Evolutionary conservation across 148 eudicot genomes (phyloP), one percentile per base, ranked within the genome.

Genomic region (Limonium bicolor): DNA sequence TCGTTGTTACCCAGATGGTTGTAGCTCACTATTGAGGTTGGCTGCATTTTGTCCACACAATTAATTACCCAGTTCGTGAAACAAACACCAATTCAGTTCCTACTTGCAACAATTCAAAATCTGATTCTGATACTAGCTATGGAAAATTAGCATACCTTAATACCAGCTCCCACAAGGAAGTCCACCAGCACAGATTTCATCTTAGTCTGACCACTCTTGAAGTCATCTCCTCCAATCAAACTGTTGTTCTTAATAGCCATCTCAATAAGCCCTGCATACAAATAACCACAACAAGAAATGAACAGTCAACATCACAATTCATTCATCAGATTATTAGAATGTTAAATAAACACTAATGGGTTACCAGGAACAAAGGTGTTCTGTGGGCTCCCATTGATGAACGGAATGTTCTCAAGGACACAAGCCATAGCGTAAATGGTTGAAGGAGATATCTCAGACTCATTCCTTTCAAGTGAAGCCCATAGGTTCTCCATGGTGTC

Each of bases 1-100:
- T 90, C 97, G 50, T 90, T 90, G 88, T 90, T 90, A n/a, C 97
- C 97, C 72, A 90, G 61, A 54, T 90, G 97, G 56, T 90, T 90
- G 68, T 90, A 90, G 77, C 97, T 90, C 65, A 90, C 97, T 7
- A 90, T 90, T 6, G 97, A 90, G 10, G 95, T 90, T 48, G 97
- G 97, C 97, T 88, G 70, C 55, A 48, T 36, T n/a, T n/a, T n/a
- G n/a, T n/a, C n/a, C n/a, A 11, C 27, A 46, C 23, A 55, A 51
- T 48, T 7, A 27, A 49, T 11, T 34, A 2, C 37, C 16, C 23
- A 38, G 19, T 15, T 12, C 1, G 23, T 6, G 18, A 18, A 38
- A 12, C 14, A 41, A 17, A 25, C 4, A 30, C 8, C 8, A 41
- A 12, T 17, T 41, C 27, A 12, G 4, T 21, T 20, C 15, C 27